A percentile compares a stretch with the other conserved stretches of the same genome.
phyloP scores from a whole-genome alignment of 2,329 filamentous ascomycete genomes.

The Arthrobotrys musiformis region DNA sequence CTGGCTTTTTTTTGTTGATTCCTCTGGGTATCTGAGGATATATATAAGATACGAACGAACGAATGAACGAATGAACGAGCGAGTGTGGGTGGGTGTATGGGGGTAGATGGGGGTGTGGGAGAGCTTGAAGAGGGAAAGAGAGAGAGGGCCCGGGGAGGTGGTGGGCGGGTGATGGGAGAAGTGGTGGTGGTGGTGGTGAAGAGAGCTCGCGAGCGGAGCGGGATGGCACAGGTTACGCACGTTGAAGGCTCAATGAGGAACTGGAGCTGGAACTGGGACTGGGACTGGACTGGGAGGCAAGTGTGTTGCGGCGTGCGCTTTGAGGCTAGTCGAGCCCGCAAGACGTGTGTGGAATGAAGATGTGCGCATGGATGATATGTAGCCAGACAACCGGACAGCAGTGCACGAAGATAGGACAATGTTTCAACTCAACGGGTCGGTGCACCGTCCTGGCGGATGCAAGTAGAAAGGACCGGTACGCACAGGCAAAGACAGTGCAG shows the following conservation, averaged over 20 bases:
- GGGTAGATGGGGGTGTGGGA: background rate
- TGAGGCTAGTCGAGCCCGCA: too few species aligned
- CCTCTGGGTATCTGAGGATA: background rate
- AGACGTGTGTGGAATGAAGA: slow-evolving; percentile 17
- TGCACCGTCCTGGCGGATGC: slow-evolving; percentile 12
- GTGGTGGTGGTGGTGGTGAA: background rate
- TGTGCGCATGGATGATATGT: slow-evolving; percentile 48
- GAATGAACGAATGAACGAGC: too few species aligned
- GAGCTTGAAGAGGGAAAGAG: background rate
- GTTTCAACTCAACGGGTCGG: slow-evolving; percentile 13
- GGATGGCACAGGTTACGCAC: slow-evolving; percentile 6
- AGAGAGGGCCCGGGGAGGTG: slow-evolving; percentile 11
- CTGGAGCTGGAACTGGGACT: background rate
- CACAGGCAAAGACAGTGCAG: slow-evolving; percentile 6
- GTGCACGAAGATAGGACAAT: too few species aligned
- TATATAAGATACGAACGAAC: background rate
- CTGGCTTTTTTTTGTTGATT: background rate
- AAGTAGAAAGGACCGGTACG: too few species aligned
- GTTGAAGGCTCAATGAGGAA: slow-evolving; percentile 9
- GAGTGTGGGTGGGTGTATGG: background rate
- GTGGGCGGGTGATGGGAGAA: background rate
- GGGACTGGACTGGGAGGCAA: too few species aligned
- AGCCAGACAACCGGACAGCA: too few species aligned
- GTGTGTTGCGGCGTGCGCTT: slow-evolving; percentile 13
- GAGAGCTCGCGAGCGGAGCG: slow-evolving; percentile 9